Evolutionary conservation across 805 yeast genomes (phyloP), one percentile per base, ranked within the genome.

Genomic region (Candida tibetensis): DNA sequence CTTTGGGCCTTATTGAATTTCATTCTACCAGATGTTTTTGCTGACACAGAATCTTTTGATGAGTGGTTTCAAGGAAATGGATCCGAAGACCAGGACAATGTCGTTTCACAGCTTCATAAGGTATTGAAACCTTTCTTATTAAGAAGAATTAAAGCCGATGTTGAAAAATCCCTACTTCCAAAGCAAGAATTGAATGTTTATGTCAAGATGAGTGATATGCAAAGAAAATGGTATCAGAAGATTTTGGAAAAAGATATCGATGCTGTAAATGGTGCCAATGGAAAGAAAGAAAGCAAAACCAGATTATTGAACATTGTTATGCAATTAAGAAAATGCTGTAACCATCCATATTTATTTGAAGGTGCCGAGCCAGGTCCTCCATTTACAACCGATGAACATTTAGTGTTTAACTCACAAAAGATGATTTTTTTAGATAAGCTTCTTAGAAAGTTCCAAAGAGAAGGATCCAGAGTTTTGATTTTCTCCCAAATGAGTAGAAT

Each of bases 291-390:
- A 56, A 74, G 84, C 10, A 84, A 85, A 54, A 85, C 95, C 2
- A 67, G 93, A 52, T 66, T 85, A 41, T 63, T 85, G 33, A 85
- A 85, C 56, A 85, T 85, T 48, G 91, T 84, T 33, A 85, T 85
- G 95, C 95, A 85, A 57, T 67, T 85, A 52, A 74, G 93, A 55
- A 85, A 85, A 58, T 85, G 93, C 58, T 85, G 91, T 63, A 85
- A 85, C 51, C 95, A 85, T 62, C 95, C 95, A 10, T 85, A 85
- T 54, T 62, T 85, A 28, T 85, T 85, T 52, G 93, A 85, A 57
- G 95, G 95, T 30, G 93, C 91, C 1, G 95, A 85, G 53, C 93
- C 93, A 1, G 95, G 95, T 9, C 95, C 95, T 14, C 95, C 95
- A 16, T 85, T 69, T 51, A 85, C 93, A 6, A 85, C 91, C 0